Evolutionary conservation across 1,139 yeast genomes (phyloP), one percentile per base, ranked within the genome.

Genomic region (Yamadazyma pseudoaaseri): DNA sequence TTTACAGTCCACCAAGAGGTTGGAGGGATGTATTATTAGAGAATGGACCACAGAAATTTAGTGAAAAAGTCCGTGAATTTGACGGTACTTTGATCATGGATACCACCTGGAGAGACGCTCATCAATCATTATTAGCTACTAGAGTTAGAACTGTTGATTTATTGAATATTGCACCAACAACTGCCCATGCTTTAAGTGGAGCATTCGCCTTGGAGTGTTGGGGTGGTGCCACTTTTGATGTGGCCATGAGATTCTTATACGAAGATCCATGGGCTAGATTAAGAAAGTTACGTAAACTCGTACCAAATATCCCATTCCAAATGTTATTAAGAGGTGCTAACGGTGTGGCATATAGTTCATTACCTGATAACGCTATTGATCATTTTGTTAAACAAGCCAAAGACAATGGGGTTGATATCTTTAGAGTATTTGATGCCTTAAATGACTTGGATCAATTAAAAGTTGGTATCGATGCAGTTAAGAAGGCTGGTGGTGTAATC

Each of bases 191-290:
- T 14, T 67, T 89, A 51, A 67, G 84, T 44, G 94, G 95, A 39
- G 95, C 96, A 1, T 94, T 87, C 62, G 94, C 98, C 11, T 72
- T 92, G 37, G 99, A 92, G 70, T 92, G 97, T 71, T 92, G 99
- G 99, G 99, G 99, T 66, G 99, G 99, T 65, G 98, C 99, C 37
- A 92, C 99, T 21, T 92, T 92, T 55, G 99, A 92, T 58, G 98
- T 92, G 36, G 86, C 96, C 41, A 90, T 92, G 97, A 80, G 98
- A 65, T 94, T 94, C 74, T 75, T 92, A 54, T 90, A 90, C 61
- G 99, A 92, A 72, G 97, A 90, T 60, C 99, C 99, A 48, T 92
- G 99, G 99, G 95, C 78, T 40, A 81, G 99, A 65, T 76, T 92
- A 58, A 81, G 96, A 64, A 75, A 80, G 62, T 72, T 92, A 60